A percentile compares a stretch with the other conserved stretches of the same genome.
Conservation (phyloP, 106 monocot genomes). For the Allium sativum region DNA sequence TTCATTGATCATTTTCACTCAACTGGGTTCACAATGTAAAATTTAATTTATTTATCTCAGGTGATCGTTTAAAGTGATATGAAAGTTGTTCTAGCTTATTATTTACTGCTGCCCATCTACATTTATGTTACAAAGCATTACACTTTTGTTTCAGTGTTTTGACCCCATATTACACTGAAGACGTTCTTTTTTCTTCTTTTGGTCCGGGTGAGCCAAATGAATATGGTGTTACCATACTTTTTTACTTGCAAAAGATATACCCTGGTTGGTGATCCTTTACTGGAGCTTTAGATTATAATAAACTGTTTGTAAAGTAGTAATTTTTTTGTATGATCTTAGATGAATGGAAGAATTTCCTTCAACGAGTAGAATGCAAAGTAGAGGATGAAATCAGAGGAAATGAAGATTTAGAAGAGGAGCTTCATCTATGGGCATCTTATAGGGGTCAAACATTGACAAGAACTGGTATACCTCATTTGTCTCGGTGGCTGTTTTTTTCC, state of each 20-base stretch:
- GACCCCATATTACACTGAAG: constrained; percentile 66
- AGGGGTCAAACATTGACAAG: constrained; percentile 86
- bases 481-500: no score
- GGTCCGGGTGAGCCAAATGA: constrained; percentile 41
- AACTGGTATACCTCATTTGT: constrained; percentile 42
- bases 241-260: constrained; percentile 68
- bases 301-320: no score
- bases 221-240: constrained; percentile 67
- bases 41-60: no score
- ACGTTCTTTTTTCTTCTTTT: constrained; percentile 39
- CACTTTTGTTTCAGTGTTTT: constrained; percentile 31
- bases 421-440: constrained; percentile 89
- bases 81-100: no score
- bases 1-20: no score
- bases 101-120: no score
- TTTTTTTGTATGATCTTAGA: not conserved
- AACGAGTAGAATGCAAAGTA: constrained; percentile 11
- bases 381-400: constrained; percentile 42
- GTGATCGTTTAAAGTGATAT: no score
- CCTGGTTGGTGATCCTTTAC: constrained; percentile 30
- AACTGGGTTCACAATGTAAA: no score
- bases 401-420: constrained; percentile 44
- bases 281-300: no score
- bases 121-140: not conserved
- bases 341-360: constrained; percentile 13